These are phyloP conservation scores for Stellera chamaejasme DNA, from an alignment of 345 rosid genomes.

Conservation along the genomic window DNA sequence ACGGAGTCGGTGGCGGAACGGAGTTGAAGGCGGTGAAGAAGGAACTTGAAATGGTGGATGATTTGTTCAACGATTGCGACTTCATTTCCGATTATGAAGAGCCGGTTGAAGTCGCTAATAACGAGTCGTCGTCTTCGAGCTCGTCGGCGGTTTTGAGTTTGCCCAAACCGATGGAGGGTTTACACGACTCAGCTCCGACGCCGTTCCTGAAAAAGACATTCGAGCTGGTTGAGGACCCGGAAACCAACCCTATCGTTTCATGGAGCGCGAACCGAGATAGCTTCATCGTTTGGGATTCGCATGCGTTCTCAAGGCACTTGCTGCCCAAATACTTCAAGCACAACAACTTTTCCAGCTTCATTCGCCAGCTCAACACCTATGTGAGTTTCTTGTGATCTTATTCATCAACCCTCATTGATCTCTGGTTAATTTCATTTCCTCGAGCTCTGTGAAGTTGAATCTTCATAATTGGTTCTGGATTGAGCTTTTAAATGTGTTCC, in stretches of 20 bases:
- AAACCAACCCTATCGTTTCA: constrained; percentile 38
- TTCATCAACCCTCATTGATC: no score
- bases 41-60: not conserved
- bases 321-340: constrained; percentile 69
- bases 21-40: constrained; percentile 14
- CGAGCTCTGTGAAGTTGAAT: not conserved
- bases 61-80: not conserved
- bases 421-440: no score
- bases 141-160: constrained; percentile 22
- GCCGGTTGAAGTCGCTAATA: not conserved
- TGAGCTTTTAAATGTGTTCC: not conserved
- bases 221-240: constrained; percentile 50
- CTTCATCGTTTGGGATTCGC: constrained; percentile 56
- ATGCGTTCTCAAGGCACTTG: constrained; percentile 29
- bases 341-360: constrained; percentile 65
- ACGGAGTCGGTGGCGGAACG: not conserved
- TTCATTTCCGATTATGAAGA: constrained; percentile 1
- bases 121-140: constrained; percentile 24
- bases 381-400: constrained; percentile 24
- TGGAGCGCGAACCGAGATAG: constrained; percentile 40
- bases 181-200: constrained; percentile 49
- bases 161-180: constrained; percentile 47
- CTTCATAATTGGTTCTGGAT: no score
- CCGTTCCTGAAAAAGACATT: constrained; percentile 50
- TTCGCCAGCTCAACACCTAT: constrained; percentile 66